Base-by-base conservation (phyloP, 169 alveolate genomes). In the Plasmodium berghei region DNA sequence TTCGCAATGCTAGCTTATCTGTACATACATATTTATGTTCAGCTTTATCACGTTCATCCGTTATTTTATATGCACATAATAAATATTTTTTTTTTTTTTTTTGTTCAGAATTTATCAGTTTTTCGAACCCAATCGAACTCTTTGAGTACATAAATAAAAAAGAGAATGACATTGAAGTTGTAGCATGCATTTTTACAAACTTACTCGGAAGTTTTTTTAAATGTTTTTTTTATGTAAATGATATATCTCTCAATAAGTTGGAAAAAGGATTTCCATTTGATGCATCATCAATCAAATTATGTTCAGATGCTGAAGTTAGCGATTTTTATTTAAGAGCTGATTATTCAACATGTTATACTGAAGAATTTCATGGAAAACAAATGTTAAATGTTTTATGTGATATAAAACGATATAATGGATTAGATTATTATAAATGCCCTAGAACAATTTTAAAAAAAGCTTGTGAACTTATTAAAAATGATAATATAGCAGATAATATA, bases 261-360 rank as follows among this genome's bases (percentile, higher is more conserved):
- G 83, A 64, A 42, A 59, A 67, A 4, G 96, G 96, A 2, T 86
- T 91, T 45, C 90, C 95, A 0, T 93, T 93, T 64, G 96, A 93
- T 59, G 95, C 93, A 56, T 93, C 96, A 10, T 93, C 96, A 59
- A 92, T 93, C 5, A 85, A 87, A 34, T 45, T 93, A 56, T 91
- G 93, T 42, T 55, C 92, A 2, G 89, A 74, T 24, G 70, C 89
- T 18, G 94, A 85, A 24, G 72, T 72, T 28, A 80, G 93, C 14
- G 96, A 93, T 69, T 88, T 93, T 89, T 59, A 70, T 58, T 56
- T 91, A 83, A 66, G 52, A 18, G 93, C 87, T 5, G 96, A 92
- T 48, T 49, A 48, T 22, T 64, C 73, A 14, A 85, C 93, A 4
- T 92, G 95, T 55, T 92, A 85, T 69, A 66, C 87, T 34, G 95